Conservation (phyloP, 768 basidiomycete genomes). For the Lactifluus piperatus region DNA sequence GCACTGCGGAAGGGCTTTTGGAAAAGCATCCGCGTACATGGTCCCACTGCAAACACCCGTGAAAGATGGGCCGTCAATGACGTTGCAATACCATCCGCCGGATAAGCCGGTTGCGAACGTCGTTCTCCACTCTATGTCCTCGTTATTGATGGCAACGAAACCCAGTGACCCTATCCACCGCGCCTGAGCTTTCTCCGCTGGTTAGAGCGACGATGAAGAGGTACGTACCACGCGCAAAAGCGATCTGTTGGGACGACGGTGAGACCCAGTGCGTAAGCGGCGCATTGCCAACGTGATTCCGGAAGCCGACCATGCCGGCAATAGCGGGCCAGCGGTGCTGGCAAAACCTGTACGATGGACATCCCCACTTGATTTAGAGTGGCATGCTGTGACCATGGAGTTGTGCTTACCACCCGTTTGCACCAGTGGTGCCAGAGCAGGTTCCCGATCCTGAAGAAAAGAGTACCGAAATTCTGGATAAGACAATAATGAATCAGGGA, state of each 20-base stretch:
- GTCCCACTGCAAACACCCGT: constrained; percentile 41
- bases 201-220: not conserved
- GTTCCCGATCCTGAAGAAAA: constrained; percentile 34
- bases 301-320: constrained; percentile 53
- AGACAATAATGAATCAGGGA: not conserved
- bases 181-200: not conserved
- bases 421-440: constrained; percentile 41
- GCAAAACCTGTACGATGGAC: constrained; percentile 33
- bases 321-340: constrained; percentile 55
- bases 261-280: constrained; percentile 50
- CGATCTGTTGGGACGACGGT: constrained; percentile 49
- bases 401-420: constrained; percentile 37
- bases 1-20: not conserved
- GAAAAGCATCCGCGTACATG: constrained; percentile 28
- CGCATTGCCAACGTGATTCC: constrained; percentile 46
- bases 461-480: not conserved
- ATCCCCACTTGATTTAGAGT: too few species aligned
- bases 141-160: constrained; percentile 63
- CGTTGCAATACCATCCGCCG: constrained; percentile 55
- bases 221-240: constrained; percentile 49
- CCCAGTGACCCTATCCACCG: constrained; percentile 39
- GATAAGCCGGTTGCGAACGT: constrained; percentile 52
- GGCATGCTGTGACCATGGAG: not conserved
- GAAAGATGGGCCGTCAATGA: constrained; percentile 40
- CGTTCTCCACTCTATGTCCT: constrained; percentile 43